These are phyloP conservation scores for Pythium apleroticum DNA, from an alignment of 352 stramenopile species.

Conservation along the genomic window DNA sequence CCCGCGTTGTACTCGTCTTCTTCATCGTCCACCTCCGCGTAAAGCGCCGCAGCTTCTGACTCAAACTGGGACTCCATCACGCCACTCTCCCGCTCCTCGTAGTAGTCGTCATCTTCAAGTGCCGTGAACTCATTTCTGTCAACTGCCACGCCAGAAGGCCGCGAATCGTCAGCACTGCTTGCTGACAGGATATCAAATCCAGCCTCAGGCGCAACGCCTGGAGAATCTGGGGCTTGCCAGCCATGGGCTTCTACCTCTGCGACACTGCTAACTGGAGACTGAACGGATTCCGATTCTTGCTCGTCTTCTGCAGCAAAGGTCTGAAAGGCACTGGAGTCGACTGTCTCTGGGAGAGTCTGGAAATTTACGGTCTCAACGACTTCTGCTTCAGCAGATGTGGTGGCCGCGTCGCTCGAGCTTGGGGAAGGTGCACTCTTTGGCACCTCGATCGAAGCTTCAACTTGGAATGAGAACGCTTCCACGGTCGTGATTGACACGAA, in stretches of 20 bases:
- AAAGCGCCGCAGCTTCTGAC: constrained; percentile 4
- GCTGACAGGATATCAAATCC: not conserved
- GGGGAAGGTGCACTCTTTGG: not conserved
- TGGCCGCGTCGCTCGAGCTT: not conserved
- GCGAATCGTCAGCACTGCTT: not conserved
- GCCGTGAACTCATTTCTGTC: not conserved
- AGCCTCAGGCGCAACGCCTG: not conserved
- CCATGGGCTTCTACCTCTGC: not conserved
- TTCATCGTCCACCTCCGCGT: constrained; percentile 10
- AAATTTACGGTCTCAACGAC: not conserved
- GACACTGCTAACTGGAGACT: not conserved
- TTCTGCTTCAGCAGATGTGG: not conserved
- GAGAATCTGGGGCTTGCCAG: not conserved
- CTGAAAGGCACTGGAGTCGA: not conserved
- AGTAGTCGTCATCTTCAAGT: not conserved
- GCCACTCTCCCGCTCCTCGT: not conserved
- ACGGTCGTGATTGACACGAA: too few species aligned
- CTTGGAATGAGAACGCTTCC: not conserved
- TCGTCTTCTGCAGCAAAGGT: not conserved
- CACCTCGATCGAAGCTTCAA: not conserved
- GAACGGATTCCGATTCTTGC: not conserved
- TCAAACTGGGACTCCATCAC: constrained; percentile 2
- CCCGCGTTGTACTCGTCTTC: not conserved
- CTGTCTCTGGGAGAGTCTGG: not conserved
- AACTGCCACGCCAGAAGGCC: not conserved